Percentiles rank a stretch among this genome's conserved stretches.
phyloP scores from a whole-genome alignment of 768 basidiomycete genomes.

The Xerocomellus dryophilus region DNA sequence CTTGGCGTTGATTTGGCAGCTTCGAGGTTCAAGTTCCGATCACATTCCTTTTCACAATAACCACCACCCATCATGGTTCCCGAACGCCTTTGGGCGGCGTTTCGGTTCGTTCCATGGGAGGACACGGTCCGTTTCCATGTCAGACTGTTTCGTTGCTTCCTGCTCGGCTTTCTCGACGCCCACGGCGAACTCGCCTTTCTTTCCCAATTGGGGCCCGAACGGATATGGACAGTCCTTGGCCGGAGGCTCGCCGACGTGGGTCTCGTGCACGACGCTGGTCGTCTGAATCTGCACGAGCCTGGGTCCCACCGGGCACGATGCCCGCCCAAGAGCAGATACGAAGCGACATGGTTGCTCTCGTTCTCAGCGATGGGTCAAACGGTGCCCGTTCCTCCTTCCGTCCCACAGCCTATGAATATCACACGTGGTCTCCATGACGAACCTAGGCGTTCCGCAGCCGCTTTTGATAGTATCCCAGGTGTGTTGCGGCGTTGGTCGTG shows the following conservation, averaged over 20 bases:
- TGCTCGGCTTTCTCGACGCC: neutral
- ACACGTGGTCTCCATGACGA: constrained; percentile 1
- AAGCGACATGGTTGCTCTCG: neutral
- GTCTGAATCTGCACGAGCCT: neutral
- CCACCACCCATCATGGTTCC: neutral
- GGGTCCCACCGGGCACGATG: neutral
- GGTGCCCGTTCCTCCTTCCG: neutral
- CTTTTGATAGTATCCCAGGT: constrained; percentile 5
- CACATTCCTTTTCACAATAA: neutral
- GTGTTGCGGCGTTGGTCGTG: neutral
- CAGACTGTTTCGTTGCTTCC: constrained; percentile 13
- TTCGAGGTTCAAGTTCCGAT: constrained; percentile 8
- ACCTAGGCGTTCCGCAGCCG: neutral
- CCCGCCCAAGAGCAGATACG: constrained; percentile 13
- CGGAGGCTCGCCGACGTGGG: neutral
- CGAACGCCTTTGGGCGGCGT: neutral
- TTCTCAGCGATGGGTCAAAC: neutral
- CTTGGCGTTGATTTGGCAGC: neutral
- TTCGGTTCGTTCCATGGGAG: constrained; percentile 7
- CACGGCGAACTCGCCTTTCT: neutral
- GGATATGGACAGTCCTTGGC: neutral
- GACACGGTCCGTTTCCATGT: constrained; percentile 15
- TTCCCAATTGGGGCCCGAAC: neutral
- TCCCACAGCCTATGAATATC: neutral
- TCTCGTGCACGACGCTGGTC: neutral